Percentiles rank a stretch among this genome's conserved stretches.
Evolutionary conservation across 768 basidiomycete genomes (phyloP).

Genomic region (Butyriboletus loyo): DNA sequence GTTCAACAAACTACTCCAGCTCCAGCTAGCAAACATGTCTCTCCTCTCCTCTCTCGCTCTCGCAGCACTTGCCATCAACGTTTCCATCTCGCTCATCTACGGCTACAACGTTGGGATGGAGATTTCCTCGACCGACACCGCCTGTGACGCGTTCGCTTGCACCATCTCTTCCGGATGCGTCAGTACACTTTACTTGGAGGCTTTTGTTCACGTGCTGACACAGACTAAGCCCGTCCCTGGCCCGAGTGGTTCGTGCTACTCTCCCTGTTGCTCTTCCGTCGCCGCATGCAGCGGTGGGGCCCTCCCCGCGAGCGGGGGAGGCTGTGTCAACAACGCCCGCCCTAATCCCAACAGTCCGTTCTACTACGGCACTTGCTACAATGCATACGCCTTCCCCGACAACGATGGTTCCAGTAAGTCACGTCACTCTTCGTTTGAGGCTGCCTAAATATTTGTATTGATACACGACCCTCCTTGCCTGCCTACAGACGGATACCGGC

Average conservation of each 20-base stretch:
- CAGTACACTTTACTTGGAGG: constrained; percentile 1
- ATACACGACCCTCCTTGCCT: neutral
- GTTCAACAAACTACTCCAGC: neutral
- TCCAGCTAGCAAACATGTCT: constrained; percentile 16
- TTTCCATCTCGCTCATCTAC: constrained; percentile 32
- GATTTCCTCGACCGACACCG: constrained; percentile 25
- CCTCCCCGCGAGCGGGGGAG: constrained; percentile 27
- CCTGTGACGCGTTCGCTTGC: constrained; percentile 31
- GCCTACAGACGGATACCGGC: constrained; percentile 21
- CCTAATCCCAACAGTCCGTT: constrained; percentile 31
- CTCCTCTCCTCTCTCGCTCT: constrained; percentile 18
- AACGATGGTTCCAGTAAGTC: constrained; percentile 29
- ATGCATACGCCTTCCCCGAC: constrained; percentile 34
- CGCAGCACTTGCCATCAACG: constrained; percentile 15
- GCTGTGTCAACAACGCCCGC: constrained; percentile 26
- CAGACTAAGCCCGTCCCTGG: constrained; percentile 27
- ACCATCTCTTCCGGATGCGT: constrained; percentile 32
- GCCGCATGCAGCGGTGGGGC: constrained; percentile 28
- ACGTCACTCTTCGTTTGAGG: neutral
- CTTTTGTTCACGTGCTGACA: neutral
- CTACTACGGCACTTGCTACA: constrained; percentile 27
- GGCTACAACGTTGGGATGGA: constrained; percentile 35
- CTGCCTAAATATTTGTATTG: neutral
- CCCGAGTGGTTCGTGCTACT: constrained; percentile 25
- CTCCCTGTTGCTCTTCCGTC: constrained; percentile 29